Conservation (phyloP, 2,329 filamentous ascomycete species). For the Metarhizium robertsii region DNA sequence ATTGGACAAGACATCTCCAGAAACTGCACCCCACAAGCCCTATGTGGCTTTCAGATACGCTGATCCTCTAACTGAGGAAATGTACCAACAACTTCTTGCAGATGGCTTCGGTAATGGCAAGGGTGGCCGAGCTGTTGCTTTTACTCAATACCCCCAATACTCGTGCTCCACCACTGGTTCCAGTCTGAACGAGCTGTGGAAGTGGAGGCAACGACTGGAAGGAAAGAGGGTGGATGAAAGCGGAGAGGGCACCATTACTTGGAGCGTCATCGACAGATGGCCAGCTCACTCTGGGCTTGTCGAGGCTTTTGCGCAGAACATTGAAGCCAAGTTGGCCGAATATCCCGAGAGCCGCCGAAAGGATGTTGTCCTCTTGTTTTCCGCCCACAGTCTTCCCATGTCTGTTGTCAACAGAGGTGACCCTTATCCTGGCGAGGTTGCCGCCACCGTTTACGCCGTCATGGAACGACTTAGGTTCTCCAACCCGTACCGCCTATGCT, state of each 20-base stretch:
- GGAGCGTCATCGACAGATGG: conserved; percentile 98
- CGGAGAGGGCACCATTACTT: conserved; percentile 64
- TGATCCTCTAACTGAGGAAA: conserved; percentile 84
- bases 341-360: conserved; percentile 76
- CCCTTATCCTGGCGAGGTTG: conserved; percentile 90
- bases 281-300: conserved; percentile 84
- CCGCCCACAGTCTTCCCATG: conserved; percentile 94
- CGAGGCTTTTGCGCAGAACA: conserved; percentile 86
- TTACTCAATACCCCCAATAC: conserved; percentile 98
- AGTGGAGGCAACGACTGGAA: conserved; percentile 84
- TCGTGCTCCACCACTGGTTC: conserved; percentile 96
- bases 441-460: conserved; percentile 92
- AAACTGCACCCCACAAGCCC: conserved; percentile 92
- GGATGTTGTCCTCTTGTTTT: conserved; percentile 81
- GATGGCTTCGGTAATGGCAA: conserved; percentile 87
- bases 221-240: conserved; percentile 54
- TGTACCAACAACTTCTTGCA: conserved; percentile 71
- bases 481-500: conserved; percentile 88
- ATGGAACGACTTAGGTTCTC: conserved; percentile 82
- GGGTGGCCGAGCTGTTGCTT: conserved; percentile 89
- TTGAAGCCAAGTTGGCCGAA: conserved; percentile 72
- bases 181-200: conserved; percentile 95
- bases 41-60: conserved; percentile 98
- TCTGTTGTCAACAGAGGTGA: conserved; percentile 93
- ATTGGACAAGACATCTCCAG: conserved; percentile 79